Evolutionary conservation across 1,284 basidiomycete genomes (phyloP), one percentile per base, ranked within the genome.

Genomic region (Rhodotorula sp.): DNA sequence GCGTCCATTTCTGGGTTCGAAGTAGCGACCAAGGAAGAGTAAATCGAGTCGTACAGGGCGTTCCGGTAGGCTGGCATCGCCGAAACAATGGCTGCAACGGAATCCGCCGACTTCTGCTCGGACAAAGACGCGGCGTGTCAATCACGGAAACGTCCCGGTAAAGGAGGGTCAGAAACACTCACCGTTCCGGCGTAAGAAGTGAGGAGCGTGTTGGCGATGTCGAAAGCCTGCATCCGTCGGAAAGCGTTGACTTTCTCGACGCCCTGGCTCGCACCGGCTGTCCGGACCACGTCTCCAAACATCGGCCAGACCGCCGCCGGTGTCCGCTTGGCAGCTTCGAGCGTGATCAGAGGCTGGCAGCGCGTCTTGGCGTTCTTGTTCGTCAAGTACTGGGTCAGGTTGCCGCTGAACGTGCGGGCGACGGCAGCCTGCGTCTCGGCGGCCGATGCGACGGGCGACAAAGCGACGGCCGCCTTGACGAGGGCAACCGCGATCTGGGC

Each of bases 161-260:
- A 30, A 10, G 22, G 12, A 10, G 17, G 8, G 37, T 53, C 51
- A 61, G 56, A 24, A 6, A 17, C 7, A 68, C 69, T 17, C n/a
- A 73, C 72, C 24, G 64, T 46, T 46, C 46, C 55, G 8, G 60
- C 54, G 53, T 62, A 70, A 42, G 54, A 60, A 6, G 70, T 86
- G 57, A 91, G 75, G 12, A 95, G 82, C 4, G 84, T 80, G 67
- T 90, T 86, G 22, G 95, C 79, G 54, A 97, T 84, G 56, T 87
- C 85, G 79, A 91, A 88, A 14, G 85, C 87, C 79, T 95, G 93
- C 68, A 84, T 84, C 79, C 86, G 87, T 64, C 92, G 85, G 79
- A 90, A 95, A 5, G 89, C 86, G 69, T 85, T 85, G 44, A 79
- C 81, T 3, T 85, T 84, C 33, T 74, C 68, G 4, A 61, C 68